Base-by-base conservation (phyloP, 495 filamentous ascomycete species). In the Aspergillus bridgeri region DNA sequence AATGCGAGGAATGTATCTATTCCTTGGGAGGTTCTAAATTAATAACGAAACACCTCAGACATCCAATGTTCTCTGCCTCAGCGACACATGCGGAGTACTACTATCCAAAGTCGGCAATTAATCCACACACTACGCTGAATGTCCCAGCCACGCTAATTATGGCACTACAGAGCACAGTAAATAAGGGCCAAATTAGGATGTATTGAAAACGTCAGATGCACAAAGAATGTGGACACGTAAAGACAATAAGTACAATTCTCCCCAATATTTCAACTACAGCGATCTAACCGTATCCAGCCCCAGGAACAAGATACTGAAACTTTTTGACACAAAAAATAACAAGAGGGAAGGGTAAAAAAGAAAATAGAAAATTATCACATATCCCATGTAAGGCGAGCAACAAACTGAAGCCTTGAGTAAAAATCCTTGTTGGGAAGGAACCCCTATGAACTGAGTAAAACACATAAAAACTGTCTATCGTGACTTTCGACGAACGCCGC, bases 401-500 rank as follows among this genome's bases (percentile, higher is more conserved):
- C 6, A 15, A 38, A 38, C 33, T 38, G 33, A 38, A 38, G 11
- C 11, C 48, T 6, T 51, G 19, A n/a, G n/a, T n/a, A n/a, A n/a
- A 38, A 38, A 15, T 15, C 33, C 9, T 38, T 17, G 45, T 22
- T 25, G 44, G 33, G 38, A 29, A 24, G 42, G 17, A 54, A 62
- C 54, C 44, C 57, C 61, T 60, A 58, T 20, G 13, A 55, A 69
- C 61, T 48, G 61, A 64, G 54, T 60, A 61, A 51, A 50, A 48
- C 64, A 44, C 60, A 54, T 60, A 60, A 65, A 62, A 65, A 70
- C 58, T 70, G 68, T 78, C 75, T 78, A 78, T 70, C 58, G 51
- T 76, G 69, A 76, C 64, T 69, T 20, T 71, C 69, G 65, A 75
- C 60, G 60, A 70, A 75, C 75, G 75, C 74, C 73, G 68, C 70